Percentiles rank a stretch among this genome's conserved stretches.
phyloP scores from a whole-genome alignment of 1,139 yeast genomes.

The Saccharomycopsis crataegensis region DNA sequence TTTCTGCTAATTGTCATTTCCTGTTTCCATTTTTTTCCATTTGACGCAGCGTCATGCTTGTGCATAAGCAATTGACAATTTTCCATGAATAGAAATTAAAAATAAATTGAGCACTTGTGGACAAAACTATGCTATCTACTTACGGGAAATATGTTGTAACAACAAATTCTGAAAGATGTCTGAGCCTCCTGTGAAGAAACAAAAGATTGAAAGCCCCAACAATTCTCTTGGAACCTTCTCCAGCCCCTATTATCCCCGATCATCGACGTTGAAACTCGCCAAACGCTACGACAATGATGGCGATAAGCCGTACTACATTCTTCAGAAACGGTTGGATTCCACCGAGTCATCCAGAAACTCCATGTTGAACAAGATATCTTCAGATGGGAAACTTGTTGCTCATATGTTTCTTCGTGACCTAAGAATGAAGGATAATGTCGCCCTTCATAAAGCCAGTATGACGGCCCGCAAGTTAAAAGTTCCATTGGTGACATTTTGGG shows the following conservation, averaged over 20 bases:
- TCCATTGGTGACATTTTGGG: slow-evolving; percentile 4
- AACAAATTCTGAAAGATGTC: no score
- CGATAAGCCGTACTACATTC: not conserved
- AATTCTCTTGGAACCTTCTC: not conserved
- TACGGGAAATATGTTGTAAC: no score
- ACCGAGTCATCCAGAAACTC: not conserved
- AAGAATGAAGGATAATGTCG: slow-evolving; percentile 5
- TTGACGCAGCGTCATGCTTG: no score
- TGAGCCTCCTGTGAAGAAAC: not conserved
- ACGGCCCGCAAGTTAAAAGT: not conserved
- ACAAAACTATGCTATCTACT: no score
- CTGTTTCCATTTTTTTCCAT: no score
- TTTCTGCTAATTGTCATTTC: no score
- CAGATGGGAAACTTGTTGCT: not conserved
- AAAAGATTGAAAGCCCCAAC: not conserved
- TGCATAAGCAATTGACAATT: no score
- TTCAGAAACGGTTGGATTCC: not conserved
- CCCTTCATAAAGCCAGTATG: slow-evolving; percentile 1
- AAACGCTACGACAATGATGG: slow-evolving; percentile 1
- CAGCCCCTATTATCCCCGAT: not conserved
- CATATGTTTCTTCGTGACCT: slow-evolving; percentile 9
- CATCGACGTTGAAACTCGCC: not conserved
- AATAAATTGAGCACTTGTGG: no score
- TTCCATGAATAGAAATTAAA: no score
- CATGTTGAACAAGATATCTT: not conserved